These are phyloP conservation scores for Raffaelea arxii DNA, from an alignment of 2,329 filamentous ascomycete species.

Conservation along the genomic window DNA sequence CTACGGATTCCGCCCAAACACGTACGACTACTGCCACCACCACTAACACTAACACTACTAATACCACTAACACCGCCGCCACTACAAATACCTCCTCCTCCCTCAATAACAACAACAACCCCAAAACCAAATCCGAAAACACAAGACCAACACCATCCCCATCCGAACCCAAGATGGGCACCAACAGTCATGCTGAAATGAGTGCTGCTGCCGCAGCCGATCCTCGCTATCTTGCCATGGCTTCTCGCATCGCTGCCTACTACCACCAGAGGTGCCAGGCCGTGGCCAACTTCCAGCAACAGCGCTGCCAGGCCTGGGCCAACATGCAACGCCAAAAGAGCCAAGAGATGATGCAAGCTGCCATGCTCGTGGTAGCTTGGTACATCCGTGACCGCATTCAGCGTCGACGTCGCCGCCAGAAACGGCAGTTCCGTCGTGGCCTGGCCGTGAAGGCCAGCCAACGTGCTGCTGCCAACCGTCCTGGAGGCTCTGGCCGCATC, in stretches of 20 bases:
- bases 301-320: constrained; percentile 38
- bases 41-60: not conserved
- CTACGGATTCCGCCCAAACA: too few relatives aligned
- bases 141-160: constrained; percentile 4
- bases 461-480: not conserved
- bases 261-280: constrained; percentile 39
- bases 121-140: too few relatives aligned
- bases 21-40: not conserved
- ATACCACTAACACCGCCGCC: not conserved
- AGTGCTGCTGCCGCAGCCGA: constrained; percentile 19
- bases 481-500: constrained; percentile 7
- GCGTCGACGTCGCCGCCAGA: constrained; percentile 29
- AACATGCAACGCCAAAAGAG: constrained; percentile 35
- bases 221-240: constrained; percentile 34
- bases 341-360: constrained; percentile 38
- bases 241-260: constrained; percentile 35
- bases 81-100: not conserved
- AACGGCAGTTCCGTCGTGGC: constrained; percentile 29
- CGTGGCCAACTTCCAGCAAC: constrained; percentile 35
- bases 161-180: too few relatives aligned
- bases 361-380: constrained; percentile 40
- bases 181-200: too few relatives aligned
- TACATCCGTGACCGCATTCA: constrained; percentile 38
- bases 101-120: not conserved
- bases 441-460: constrained; percentile 14